Evolutionary conservation across 75 land plant species (phyloP), one percentile per base, ranked within the genome.

Genomic region (Gnetum montanum): DNA sequence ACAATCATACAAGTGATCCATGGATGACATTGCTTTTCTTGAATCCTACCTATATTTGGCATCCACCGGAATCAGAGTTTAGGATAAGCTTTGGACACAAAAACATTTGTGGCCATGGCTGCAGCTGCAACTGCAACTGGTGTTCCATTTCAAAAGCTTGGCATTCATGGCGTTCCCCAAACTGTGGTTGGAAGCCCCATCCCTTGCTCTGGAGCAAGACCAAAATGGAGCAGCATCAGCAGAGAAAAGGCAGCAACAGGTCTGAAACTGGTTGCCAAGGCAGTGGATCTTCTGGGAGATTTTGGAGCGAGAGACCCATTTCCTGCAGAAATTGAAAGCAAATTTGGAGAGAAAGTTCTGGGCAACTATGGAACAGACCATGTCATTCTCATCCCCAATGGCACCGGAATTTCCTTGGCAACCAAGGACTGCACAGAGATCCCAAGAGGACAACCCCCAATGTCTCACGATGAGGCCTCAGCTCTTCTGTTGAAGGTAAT

Each of bases 291-390:
- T 16, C 30, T 79, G 44, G 83, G 83, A 0, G 96, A 82, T 18
- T 85, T 82, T 33, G 96, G 96, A 1, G 90, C 80, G 22, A 68
- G 97, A 38, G 91, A 86, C 62, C 88, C 97, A 0, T 74, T 70
- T 31, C 78, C 88, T 8, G 83, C 45, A n/a, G 98, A 92, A 59
- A 16, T 92, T 1, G 98, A 50, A 66, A 92, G 98, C 64, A 71
- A 75, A 3, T 92, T 92, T 57, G 76, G 72, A 3, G 98, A 92
- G 11, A 88, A 79, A 20, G 84, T 80, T 1, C 16, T 84, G 41
- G 98, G 98, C 0, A 36, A 49, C 30, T 4, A 43, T 23, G 63
- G 62, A 57, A 92, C 98, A 0, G 85, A 84, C 46, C 98, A 92
- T 62, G 60, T 63, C 40, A 88, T 92, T 40, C 65, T 81, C 10